Evolutionary conservation across 441 rosid species (phyloP), one percentile per base, ranked within the genome.

Genomic region (Gossypium laxum): DNA sequence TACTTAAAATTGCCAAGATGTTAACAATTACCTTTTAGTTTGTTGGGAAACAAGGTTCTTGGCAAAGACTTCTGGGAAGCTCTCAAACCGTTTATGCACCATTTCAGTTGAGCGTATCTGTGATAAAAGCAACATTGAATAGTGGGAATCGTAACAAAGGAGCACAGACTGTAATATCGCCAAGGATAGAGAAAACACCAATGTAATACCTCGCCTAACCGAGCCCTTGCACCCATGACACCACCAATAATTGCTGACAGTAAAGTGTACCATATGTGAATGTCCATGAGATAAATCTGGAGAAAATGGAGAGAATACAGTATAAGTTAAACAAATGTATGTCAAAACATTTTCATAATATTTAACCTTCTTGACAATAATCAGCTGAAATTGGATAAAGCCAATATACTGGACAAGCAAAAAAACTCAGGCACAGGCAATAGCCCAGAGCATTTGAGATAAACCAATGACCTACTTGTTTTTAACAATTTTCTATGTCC

Each of bases 31-130:
- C 99, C 99, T 84, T 75, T 77, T 84, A 17, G 78, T 86, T 72
- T 79, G 80, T 41, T 82, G 81, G 50, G 93, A 92, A 76, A 92
- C 96, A 64, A 95, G 99, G 78, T 88, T 88, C 82, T 87, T 75
- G 69, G 84, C 84, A 85, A 95, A 95, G 65, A 93, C 99, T 82
- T 86, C 88, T 12, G 99, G 99, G 70, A 95, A 95, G 82, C 92
- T 88, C 90, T 95, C 97, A 81, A 92, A 95, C 74, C 99, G 98
- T 81, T 89, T 95, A 76, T 92, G 97, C 74, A 95, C 81, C 99
- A 95, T 95, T 78, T 95, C 99, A 45, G 90, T 86, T 48, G 97
- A 79, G 28, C 98, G 95, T 79, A 95, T 95, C 99, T 95, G 81
- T 64, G 72, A 77, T 32, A 62, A 67, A 59, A 58, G 15, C 61